A percentile compares a stretch with the other conserved stretches of the same genome.
These are phyloP conservation scores for Oryza meridionalis DNA, from an alignment of 176 grass and related monocot genomes.

Conservation along the genomic window DNA sequence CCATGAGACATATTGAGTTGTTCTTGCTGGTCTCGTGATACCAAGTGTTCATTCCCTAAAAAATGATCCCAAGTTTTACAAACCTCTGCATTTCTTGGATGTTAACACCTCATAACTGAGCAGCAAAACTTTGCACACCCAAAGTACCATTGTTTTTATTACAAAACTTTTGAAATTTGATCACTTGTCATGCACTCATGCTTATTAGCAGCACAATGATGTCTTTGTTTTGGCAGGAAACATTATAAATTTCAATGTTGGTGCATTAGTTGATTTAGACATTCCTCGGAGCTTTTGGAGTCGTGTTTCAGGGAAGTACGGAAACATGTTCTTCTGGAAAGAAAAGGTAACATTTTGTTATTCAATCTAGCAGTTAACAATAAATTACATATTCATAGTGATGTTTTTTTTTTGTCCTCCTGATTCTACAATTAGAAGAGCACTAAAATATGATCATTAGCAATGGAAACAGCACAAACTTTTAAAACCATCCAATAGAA, in stretches of 20 bases:
- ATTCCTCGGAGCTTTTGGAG: constrained; percentile 91
- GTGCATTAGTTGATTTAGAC: constrained; percentile 82
- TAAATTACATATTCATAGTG: not conserved
- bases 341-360: constrained; percentile 63
- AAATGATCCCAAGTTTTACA: not conserved
- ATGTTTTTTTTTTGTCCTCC: not conserved
- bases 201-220: not conserved
- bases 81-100: not conserved
- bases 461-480: not conserved
- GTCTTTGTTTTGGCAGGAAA: constrained; percentile 56
- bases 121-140: not conserved
- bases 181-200: not conserved
- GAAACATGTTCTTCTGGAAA: constrained; percentile 99
- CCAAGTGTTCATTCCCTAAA: no score
- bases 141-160: not conserved
- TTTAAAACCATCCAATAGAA: not conserved
- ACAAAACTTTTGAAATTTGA: constrained; percentile 1
- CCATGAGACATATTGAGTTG: not conserved
- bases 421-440: not conserved
- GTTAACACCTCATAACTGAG: not conserved
- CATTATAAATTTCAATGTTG: constrained; percentile 94
- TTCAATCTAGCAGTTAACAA: constrained; percentile 1
- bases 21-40: no score
- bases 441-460: not conserved
- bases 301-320: constrained; percentile 82